These are phyloP conservation scores for Fraxinus albicans DNA, from an alignment of 305 asterid genomes.

Conservation along the genomic window DNA sequence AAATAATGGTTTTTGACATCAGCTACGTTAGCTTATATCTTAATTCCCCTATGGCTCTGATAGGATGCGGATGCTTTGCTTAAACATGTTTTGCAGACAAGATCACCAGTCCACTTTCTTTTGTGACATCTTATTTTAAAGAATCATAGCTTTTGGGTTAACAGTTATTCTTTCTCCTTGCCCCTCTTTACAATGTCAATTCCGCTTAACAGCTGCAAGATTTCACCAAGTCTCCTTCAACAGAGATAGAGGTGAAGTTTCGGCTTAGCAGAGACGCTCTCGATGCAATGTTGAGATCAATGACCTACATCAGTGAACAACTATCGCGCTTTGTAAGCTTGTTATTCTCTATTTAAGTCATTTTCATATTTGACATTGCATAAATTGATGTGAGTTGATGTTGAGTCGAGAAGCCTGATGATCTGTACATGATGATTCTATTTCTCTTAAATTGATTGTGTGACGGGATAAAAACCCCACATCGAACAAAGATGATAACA, in stretches of 20 bases:
- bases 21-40: background rate
- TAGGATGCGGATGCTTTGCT: background rate
- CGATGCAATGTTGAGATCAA: slow-evolving; percentile 48
- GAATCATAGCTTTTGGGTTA: background rate
- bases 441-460: background rate
- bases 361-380: slow-evolving; percentile 6
- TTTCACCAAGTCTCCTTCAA: slow-evolving; percentile 31
- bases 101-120: background rate
- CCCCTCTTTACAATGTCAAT: background rate
- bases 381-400: background rate
- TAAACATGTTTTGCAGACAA: background rate
- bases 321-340: slow-evolving; percentile 34
- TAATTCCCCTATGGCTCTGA: background rate
- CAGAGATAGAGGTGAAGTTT: slow-evolving; percentile 45
- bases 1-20: background rate
- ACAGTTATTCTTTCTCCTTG: background rate
- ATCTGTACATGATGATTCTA: background rate
- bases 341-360: background rate
- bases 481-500: too few relatives aligned
- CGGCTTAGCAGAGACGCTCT: slow-evolving; percentile 42
- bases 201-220: slow-evolving; percentile 41
- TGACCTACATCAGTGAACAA: slow-evolving; percentile 42
- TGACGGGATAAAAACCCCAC: too few relatives aligned
- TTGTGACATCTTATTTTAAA: background rate
- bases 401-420: background rate